These are phyloP conservation scores for Hymenotorrendiella dingleyae DNA, from an alignment of 2,329 filamentous ascomycete species.

Conservation along the genomic window DNA sequence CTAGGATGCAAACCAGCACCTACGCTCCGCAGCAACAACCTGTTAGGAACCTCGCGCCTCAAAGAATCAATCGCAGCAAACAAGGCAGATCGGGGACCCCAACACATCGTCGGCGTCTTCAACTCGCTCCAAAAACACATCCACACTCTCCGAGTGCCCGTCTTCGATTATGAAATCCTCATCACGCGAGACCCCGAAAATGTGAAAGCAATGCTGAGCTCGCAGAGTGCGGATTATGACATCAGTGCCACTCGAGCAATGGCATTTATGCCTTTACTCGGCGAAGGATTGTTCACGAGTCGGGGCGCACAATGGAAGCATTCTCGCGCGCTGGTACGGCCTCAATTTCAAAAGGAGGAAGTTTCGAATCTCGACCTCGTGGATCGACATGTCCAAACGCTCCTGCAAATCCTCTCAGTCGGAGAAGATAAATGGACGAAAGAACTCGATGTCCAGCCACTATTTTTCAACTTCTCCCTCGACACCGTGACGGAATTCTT, in stretches of 20 bases:
- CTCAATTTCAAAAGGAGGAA: conserved; percentile 46
- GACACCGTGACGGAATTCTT: conserved; percentile 45
- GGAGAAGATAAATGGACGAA: conserved; percentile 31
- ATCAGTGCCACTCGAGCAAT: conserved; percentile 33
- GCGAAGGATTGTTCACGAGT: conserved; percentile 39
- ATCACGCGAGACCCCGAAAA: conserved; percentile 47
- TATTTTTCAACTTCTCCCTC: conserved; percentile 51
- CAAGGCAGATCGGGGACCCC: not conserved
- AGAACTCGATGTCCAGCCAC: conserved; percentile 44
- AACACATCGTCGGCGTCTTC: not conserved
- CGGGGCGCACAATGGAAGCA: conserved; percentile 29
- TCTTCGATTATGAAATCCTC: conserved; percentile 32
- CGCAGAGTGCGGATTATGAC: conserved; percentile 46
- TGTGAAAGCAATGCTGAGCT: conserved; percentile 47
- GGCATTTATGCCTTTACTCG: conserved; percentile 39
- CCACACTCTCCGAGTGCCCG: not conserved
- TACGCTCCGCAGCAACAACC: not conserved
- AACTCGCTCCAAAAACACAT: not conserved
- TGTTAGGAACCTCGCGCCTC: not conserved
- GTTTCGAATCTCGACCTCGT: conserved; percentile 42
- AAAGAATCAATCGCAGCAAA: not conserved
- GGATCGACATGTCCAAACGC: conserved; percentile 34
- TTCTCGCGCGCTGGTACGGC: conserved; percentile 39
- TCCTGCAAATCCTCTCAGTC: conserved; percentile 39
- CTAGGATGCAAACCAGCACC: not conserved